A percentile compares a stretch with the other conserved stretches of the same genome.
These are phyloP conservation scores for Candida germanica DNA, from an alignment of 805 yeast genomes.

Conservation along the genomic window DNA sequence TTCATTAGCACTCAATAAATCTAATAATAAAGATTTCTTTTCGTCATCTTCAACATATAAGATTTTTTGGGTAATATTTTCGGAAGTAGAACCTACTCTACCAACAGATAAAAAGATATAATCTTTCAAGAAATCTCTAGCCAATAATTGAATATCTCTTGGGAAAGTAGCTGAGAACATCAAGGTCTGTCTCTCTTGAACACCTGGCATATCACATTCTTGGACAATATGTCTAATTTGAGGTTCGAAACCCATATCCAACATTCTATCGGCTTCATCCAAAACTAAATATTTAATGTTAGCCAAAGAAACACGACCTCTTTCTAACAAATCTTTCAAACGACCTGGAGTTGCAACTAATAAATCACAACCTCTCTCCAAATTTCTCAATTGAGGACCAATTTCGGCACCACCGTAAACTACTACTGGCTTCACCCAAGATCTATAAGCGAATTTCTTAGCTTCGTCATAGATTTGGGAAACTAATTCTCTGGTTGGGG, in stretches of 20 bases:
- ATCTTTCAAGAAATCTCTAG: slow-evolving; percentile 94
- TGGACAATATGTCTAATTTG: slow-evolving; percentile 98
- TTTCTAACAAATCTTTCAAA: slow-evolving; percentile 89
- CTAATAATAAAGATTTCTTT: slow-evolving; percentile 84
- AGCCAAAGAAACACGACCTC: slow-evolving; percentile 86
- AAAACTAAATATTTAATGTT: slow-evolving; percentile 91
- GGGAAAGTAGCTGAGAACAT: slow-evolving; percentile 99
- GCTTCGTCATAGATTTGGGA: slow-evolving; percentile 96
- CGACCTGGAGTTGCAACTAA: slow-evolving; percentile 99
- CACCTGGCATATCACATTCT: slow-evolving; percentile 96
- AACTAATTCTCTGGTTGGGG: slow-evolving; percentile 99
- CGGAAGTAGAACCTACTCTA: slow-evolving; percentile 98
- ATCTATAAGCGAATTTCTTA: slow-evolving; percentile 91
- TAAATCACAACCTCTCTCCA: slow-evolving; percentile 92
- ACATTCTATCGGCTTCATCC: slow-evolving; percentile 99
- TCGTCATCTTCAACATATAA: slow-evolving; percentile 93
- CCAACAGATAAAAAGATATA: slow-evolving; percentile 97
- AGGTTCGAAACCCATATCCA: slow-evolving; percentile 99
- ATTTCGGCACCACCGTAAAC: slow-evolving; percentile 99
- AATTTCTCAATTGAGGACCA: slow-evolving; percentile 78
- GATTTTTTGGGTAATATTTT: slow-evolving; percentile 93
- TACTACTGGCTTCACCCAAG: slow-evolving; percentile 96
- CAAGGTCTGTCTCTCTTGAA: slow-evolving; percentile 87
- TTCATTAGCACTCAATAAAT: slow-evolving; percentile 72
- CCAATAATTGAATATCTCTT: slow-evolving; percentile 92